Evolutionary conservation across 2,329 filamentous ascomycete species (phyloP).

Genomic region (Dissoconium aciculare): DNA sequence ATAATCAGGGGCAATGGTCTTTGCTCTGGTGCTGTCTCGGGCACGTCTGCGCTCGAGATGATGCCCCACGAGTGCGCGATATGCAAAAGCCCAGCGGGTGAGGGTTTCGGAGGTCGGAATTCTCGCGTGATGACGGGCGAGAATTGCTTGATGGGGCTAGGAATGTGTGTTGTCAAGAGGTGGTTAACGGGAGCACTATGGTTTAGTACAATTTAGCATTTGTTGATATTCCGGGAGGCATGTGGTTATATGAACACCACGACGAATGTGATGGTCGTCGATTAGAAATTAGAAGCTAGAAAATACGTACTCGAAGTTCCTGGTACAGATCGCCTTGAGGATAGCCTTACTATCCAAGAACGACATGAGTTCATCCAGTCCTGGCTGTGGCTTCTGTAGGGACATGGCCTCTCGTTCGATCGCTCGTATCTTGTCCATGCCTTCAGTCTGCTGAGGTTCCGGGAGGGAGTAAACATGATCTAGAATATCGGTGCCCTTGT

Average conservation of each 20-base stretch:
- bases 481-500: constrained; percentile 65
- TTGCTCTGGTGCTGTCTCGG: constrained; percentile 8
- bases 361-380: constrained; percentile 61
- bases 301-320: constrained; percentile 62
- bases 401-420: constrained; percentile 75
- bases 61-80: constrained; percentile 68
- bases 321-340: constrained; percentile 75
- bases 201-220: constrained; percentile 1
- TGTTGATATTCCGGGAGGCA: neutral
- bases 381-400: constrained; percentile 65
- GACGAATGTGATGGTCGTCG: neutral
- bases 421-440: constrained; percentile 56
- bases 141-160: constrained; percentile 44
- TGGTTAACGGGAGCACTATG: constrained; percentile 50
- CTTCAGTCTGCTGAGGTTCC: constrained; percentile 34
- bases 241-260: constrained; percentile 1
- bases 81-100: constrained; percentile 74
- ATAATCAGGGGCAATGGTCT: constrained; percentile 31
- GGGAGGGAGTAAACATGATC: constrained; percentile 71
- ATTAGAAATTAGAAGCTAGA: neutral
- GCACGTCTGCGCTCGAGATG: constrained; percentile 15
- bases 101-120: constrained; percentile 70
- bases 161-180: constrained; percentile 60
- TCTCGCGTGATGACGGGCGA: constrained; percentile 71
- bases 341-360: constrained; percentile 57